phyloP scores from a whole-genome alignment of 176 grass and related monocot genomes.

The Bothriochloa decipiens region DNA sequence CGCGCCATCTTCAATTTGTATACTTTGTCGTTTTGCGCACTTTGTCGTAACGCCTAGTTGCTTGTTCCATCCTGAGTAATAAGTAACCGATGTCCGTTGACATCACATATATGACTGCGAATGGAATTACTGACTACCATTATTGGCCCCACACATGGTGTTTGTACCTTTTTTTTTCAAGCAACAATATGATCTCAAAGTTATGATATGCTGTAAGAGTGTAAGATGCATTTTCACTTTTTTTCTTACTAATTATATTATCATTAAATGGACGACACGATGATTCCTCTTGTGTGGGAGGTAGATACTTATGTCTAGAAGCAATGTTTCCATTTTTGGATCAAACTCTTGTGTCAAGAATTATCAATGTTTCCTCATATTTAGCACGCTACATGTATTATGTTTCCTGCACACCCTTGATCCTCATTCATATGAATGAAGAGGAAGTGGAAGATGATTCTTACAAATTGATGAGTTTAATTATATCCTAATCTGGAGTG shows the following conservation, averaged over 20 bases:
- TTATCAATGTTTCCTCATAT: no score
- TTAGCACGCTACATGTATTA: no score
- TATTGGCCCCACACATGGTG: background rate
- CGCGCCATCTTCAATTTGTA: background rate
- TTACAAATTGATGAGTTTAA: no score
- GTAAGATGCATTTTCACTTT: background rate
- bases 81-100: background rate
- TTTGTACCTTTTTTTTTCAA: constrained; percentile 13
- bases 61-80: background rate
- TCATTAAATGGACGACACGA: background rate
- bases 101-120: background rate
- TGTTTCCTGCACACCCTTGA: no score
- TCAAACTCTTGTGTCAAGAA: no score
- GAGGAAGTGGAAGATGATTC: no score
- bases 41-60: background rate
- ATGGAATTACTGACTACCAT: background rate
- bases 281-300: background rate
- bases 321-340: no score
- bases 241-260: constrained; percentile 7
- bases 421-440: no score
- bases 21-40: background rate
- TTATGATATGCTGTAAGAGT: background rate
- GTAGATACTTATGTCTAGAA: background rate
- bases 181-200: background rate
- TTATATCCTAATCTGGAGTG: no score